Evolutionary conservation across 73 alveolate species (phyloP).

Genomic region (Halteria grandinella): DNA sequence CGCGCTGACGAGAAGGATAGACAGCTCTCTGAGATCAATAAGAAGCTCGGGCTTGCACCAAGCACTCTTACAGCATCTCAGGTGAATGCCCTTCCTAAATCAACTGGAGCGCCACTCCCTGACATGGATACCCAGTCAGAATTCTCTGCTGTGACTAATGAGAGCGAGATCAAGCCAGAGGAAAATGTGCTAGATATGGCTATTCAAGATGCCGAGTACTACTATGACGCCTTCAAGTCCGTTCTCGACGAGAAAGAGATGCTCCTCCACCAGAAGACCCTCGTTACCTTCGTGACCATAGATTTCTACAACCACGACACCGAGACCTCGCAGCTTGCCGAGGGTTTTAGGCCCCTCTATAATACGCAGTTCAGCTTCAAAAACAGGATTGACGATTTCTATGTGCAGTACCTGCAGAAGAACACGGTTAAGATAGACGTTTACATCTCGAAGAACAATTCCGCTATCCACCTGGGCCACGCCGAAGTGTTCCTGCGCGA

Average conservation of each 20-base stretch:
- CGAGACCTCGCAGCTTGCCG: conserved; percentile 86
- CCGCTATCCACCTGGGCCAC: conserved; percentile 73
- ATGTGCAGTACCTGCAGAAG: conserved; percentile 81
- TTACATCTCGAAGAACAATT: conserved; percentile 82
- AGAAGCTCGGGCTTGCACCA: conserved; percentile 48
- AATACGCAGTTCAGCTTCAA: conserved; percentile 89
- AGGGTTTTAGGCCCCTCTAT: conserved; percentile 89
- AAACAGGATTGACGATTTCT: conserved; percentile 85
- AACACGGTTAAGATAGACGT: conserved; percentile 80
- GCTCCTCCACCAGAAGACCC: conserved; percentile 68
- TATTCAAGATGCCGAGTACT: conserved; percentile 78
- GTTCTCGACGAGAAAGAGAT: conserved; percentile 66
- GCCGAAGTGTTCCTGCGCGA: conserved; percentile 74
- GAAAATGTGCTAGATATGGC: conserved; percentile 85
- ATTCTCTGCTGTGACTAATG: conserved; percentile 79
- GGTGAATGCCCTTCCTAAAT: conserved; percentile 13
- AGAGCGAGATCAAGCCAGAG: conserved; percentile 70
- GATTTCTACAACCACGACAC: conserved; percentile 97
- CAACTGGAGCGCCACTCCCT: conserved; percentile 42
- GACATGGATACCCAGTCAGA: conserved; percentile 77
- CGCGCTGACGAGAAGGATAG: conserved; percentile 85
- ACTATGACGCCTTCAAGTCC: conserved; percentile 61
- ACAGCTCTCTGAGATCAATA: conserved; percentile 64
- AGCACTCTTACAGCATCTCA: conserved; percentile 53
- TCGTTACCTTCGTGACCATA: conserved; percentile 89